Base-by-base conservation (phyloP, 345 rosid genomes). In the Eucalyptus viminalis region DNA sequence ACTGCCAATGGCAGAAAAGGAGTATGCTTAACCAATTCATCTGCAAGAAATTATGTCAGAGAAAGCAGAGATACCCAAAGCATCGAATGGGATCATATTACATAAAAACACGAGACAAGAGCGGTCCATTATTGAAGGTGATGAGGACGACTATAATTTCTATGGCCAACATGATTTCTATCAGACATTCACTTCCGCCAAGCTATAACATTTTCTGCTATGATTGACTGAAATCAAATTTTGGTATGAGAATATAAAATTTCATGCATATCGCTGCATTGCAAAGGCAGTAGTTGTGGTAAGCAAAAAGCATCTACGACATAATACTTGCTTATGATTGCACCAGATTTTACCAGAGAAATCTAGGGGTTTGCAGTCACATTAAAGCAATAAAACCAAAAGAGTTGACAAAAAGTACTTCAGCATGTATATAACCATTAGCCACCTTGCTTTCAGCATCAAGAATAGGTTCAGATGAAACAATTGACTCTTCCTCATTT, bases 401-500 rank as follows among this genome's bases (percentile, higher is more conserved):
- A 19, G 47, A 37, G 27, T 37, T 72, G 45, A 87, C 6, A 37
- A 67, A 67, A 88, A 25, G 25, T 90, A 94, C 94, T 93, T 89
- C 87, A 62, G 92, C 92, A 89, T n/a, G 86, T 69, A 65, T 93
- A 91, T 93, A 91, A 87, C 91, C 92, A 86, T 40, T 88, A 91
- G 92, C 86, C 87, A 43, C 92, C 93, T 92, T 92, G 86, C 80
- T 92, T 91, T 89, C 91, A 62, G 89, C 88, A 87, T 89, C 91
- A 67, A 86, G 91, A 89, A 86, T 92, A 89, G 90, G 89, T 88
- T 92, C 95, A 90, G 94, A 90, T 88, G 83, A 90, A 69, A 87
- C 91, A 37, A 90, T 90, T 47, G 90, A 31, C 69, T 91, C 92
- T 88, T 94, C 96, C 89, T 90, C 69, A 53, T 58, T 76, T 86